Base-by-base conservation (phyloP, 768 basidiomycete genomes). In the Auriculariales sp. region DNA sequence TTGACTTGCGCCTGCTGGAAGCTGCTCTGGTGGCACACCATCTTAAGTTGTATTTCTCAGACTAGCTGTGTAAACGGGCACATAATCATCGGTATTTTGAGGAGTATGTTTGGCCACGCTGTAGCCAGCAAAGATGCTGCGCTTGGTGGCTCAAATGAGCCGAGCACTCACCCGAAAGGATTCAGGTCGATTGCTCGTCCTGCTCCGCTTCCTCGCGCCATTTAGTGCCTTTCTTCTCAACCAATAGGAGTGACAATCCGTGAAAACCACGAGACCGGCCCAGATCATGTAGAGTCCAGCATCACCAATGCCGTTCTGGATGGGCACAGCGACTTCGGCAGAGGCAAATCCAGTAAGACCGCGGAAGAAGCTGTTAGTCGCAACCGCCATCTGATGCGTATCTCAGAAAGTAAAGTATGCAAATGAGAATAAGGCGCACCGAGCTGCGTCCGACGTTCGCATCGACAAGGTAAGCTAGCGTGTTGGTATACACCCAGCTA, bases 401-500 rank as follows among this genome's bases (percentile, higher is more conserved):
- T 69, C 68, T 22, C 69, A 67, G n/a, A 69, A 49, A 49, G 66
- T 68, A 0, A 67, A 34, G 33, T 17, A 2, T 5, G 78, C 75
- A 1, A 83, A 87, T 2, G n/a, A n/a, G n/a, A n/a, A n/a, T n/a
- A n/a, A n/a, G n/a, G n/a, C n/a, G n/a, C n/a, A 77, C 77, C n/a
- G 82, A 78, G 2, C 85, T 85, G 27, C 84, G 74, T 7, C 90
- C 91, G 4, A 71, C 68, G 60, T 92, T 94, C 3, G 87, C 78
- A 56, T 94, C 89, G 12, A 91, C 87, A 30, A 92, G 70, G 56
- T 91, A 93, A 0, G 89, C 83, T 28, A 93, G 64, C 0, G 83
- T 81, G 47, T 78, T 77, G 14, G 78, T 65, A 59, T 84, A 83
- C 46, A 80, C 76, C 63, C 70, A 70, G 56, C 74, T 78, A 17